Conservation (phyloP, 148 eudicot genomes). For the Fagopyrum esculentum region DNA sequence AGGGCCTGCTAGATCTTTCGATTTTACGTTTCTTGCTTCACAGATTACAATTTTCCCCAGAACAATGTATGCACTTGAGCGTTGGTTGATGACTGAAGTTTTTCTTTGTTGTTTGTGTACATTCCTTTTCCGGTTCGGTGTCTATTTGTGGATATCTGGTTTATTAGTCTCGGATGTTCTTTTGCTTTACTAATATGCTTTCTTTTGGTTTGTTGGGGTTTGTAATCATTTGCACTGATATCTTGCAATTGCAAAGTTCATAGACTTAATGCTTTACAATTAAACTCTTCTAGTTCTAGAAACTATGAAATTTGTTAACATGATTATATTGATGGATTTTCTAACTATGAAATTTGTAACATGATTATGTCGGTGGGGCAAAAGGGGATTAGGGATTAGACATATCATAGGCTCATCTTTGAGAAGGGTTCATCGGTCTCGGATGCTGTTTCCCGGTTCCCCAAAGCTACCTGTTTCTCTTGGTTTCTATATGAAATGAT, state of each 20-base stretch:
- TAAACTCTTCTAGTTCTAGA: not conserved
- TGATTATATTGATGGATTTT: not conserved
- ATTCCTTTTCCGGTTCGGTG: conserved; percentile 4
- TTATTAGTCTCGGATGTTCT: not conserved
- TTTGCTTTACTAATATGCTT: not conserved
- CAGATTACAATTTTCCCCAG: not conserved
- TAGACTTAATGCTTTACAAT: not conserved
- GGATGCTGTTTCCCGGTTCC: not conserved
- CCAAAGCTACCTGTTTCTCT: not conserved
- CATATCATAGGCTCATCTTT: not conserved
- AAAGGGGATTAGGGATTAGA: not conserved
- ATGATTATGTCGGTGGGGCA: not conserved
- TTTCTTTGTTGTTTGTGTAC: not conserved
- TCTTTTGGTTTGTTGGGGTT: not conserved
- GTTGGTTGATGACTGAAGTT: not conserved
- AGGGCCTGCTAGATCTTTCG: not conserved
- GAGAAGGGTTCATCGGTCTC: not conserved
- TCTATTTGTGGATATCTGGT: not conserved
- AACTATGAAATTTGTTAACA: not conserved
- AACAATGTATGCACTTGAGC: not conserved
- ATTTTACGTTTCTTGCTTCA: not conserved
- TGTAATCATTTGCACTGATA: not conserved
- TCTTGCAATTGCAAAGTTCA: not conserved
- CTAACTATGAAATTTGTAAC: not conserved
- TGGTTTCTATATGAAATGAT: not conserved